Conservation (phyloP, 2,329 filamentous ascomycete genomes). For the Paecilomyces variotii region DNA sequence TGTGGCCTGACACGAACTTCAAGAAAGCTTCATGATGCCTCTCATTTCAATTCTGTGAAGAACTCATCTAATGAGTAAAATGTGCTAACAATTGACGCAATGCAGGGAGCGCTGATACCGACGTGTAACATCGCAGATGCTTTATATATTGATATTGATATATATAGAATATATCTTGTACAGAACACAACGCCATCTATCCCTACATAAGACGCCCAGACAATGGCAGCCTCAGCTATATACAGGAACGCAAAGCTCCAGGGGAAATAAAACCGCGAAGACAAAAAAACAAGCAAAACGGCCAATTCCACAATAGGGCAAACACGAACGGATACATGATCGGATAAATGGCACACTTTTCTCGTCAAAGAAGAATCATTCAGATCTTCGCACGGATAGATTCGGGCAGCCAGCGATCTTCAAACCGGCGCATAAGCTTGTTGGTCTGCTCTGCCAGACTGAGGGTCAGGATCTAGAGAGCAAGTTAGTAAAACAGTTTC, state of each 20-base stretch:
- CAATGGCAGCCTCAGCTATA: conserved; percentile 4
- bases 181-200: conserved; percentile 13
- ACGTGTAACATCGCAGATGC: background rate
- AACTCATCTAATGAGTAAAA: background rate
- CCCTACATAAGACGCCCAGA: conserved; percentile 6
- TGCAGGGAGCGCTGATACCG: background rate
- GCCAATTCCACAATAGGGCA: background rate
- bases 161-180: conserved; percentile 1
- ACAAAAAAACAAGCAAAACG: background rate
- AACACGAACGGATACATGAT: background rate
- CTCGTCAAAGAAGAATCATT: conserved; percentile 2
- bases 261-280: background rate
- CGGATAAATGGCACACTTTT: background rate
- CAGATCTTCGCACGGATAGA: conserved; percentile 41
- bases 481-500: conserved; percentile 12
- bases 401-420: conserved; percentile 50
- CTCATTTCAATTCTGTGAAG: background rate
- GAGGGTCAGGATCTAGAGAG: conserved; percentile 66
- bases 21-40: background rate
- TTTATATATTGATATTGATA: conserved; percentile 8
- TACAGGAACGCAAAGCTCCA: conserved; percentile 5
- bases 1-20: background rate
- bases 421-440: conserved; percentile 76
- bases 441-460: conserved; percentile 95
- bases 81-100: background rate